Base-by-base conservation (phyloP, 257 asterid genomes). In the Capsicum rhomboideum region DNA sequence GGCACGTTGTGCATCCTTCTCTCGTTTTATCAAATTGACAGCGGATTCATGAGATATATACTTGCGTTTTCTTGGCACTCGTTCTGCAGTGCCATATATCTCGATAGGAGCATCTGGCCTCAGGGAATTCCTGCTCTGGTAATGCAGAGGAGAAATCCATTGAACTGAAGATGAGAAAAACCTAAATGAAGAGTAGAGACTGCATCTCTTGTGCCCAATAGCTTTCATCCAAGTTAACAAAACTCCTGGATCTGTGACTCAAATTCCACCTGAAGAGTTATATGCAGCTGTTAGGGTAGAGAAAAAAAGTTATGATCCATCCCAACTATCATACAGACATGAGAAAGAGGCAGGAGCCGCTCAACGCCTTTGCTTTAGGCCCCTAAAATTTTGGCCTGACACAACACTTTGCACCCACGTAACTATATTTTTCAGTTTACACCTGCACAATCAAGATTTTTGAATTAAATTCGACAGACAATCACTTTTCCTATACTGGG, bases 1-100 rank as follows among this genome's bases (percentile, higher is more conserved):
- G 2, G 97, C 98, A 6, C 56, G 87, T 56, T 84, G 90, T 29
- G 97, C 95, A 86, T 90, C 92, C 72, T 71, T 91, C 89, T 95
- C 97, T 10, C 85, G 87, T 84, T 78, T 90, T 83, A 96, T 93
- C 90, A 91, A 87, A 87, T 74, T 79, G 74, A 94, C 64, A 5
- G 92, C 90, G 0, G 63, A 74, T 23, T 91, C 98, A 50, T 94
- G 98, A 78, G 94, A 89, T 68, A 90, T 81, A 78, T 89, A 95
- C 84, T 88, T 92, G 82, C 86, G 83, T 85, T 87, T 92, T 86
- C 88, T 86, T 6, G 91, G 86, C 42, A 56, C 29, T 75, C 82
- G 87, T 79, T 66, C 42, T 55, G 40, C 66, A 21, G 83, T 28
- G 80, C 83, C 79, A 17, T 85, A 52, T 83, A 85, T 82, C 88